Conservation (phyloP, 805 yeast species). For the Wickerhamomyces subpelliculosus region DNA sequence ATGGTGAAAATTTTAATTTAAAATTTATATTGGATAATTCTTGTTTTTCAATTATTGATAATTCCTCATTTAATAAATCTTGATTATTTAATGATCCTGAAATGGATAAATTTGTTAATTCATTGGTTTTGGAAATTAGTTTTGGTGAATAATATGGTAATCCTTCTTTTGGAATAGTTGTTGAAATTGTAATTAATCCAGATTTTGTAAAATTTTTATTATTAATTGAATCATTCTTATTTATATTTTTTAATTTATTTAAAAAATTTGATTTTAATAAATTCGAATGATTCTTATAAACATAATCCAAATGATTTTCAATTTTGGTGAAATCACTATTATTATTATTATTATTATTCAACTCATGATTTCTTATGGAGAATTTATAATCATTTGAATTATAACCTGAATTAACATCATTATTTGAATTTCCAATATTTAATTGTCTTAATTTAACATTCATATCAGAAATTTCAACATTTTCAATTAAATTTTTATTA, state of each 20-base stretch:
- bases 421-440: not conserved
- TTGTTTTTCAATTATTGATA: constrained; percentile 24
- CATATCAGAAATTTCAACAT: not conserved
- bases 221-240: not conserved
- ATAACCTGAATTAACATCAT: not conserved
- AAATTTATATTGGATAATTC: constrained; percentile 22
- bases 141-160: constrained; percentile 31
- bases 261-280: constrained; percentile 1
- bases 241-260: not conserved
- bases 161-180: constrained; percentile 26
- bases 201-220: constrained; percentile 3
- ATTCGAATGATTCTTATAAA: not conserved
- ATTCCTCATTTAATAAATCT: no score
- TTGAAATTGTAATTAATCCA: constrained; percentile 25
- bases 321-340: constrained; percentile 15
- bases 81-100: no score
- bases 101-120: no score
- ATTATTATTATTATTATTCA: constrained; percentile 12
- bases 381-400: no score
- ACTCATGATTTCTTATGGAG: no score
- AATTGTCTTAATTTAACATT: not conserved
- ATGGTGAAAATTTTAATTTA: constrained; percentile 23
- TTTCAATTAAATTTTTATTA: constrained; percentile 2
- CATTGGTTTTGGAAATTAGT: constrained; percentile 27
- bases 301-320: constrained; percentile 7